Conservation (phyloP, 805 yeast species). For the Yueomyces sp. region DNA sequence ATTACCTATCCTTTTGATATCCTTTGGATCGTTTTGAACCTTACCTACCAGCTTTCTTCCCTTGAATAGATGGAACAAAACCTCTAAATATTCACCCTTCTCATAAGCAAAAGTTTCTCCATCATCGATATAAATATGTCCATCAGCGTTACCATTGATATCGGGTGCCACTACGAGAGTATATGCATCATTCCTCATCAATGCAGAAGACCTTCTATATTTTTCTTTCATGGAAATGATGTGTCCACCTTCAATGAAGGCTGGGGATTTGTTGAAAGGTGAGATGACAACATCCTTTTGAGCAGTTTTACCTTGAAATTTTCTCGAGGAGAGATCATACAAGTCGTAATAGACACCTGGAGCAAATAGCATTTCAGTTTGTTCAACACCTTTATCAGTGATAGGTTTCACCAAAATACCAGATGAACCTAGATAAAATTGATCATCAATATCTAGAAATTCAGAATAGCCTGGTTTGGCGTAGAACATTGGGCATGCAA, state of each 20-base stretch:
- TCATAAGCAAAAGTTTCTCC: conserved; percentile 56
- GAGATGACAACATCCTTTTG: conserved; percentile 26
- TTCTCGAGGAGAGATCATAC: conserved; percentile 20
- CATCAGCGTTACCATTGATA: conserved; percentile 36
- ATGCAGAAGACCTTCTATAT: conserved; percentile 63
- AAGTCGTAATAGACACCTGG: conserved; percentile 48
- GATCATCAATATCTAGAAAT: conserved; percentile 57
- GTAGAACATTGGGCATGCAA: conserved; percentile 56
- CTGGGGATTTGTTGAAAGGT: conserved; percentile 52
- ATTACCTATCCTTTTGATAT: conserved; percentile 17
- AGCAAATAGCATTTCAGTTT: conserved; percentile 26
- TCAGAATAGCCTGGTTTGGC: conserved; percentile 30
- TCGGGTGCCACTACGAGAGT: conserved; percentile 54
- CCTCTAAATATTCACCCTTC: conserved; percentile 35
- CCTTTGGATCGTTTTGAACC: conserved; percentile 13
- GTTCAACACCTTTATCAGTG: conserved; percentile 35
- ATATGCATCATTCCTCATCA: conserved; percentile 72
- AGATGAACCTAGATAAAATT: conserved; percentile 61
- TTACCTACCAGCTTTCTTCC: conserved; percentile 23
- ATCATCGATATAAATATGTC: conserved; percentile 68
- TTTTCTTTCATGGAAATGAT: conserved; percentile 56
- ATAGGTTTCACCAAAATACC: conserved; percentile 77
- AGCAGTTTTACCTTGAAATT: conserved; percentile 19
- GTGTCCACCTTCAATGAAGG: conserved; percentile 67
- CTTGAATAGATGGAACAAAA: conserved; percentile 27